Conservation (phyloP, 2,329 filamentous ascomycete genomes). For the Fusarium oxysporum region DNA sequence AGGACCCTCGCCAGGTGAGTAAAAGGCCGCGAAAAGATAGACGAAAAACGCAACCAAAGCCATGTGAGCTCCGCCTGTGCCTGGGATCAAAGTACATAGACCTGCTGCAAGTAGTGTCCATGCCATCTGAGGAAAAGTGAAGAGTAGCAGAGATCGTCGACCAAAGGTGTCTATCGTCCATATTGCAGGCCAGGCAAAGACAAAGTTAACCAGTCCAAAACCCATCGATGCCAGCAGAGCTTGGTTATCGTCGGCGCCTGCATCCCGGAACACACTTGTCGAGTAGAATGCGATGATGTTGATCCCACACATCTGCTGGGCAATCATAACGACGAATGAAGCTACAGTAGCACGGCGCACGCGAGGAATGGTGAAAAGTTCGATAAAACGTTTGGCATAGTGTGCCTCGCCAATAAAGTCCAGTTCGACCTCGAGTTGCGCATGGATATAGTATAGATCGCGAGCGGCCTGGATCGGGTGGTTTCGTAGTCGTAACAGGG, state of each 20-base stretch:
- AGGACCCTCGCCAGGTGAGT: constrained; percentile 69
- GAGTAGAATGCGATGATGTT: constrained; percentile 84
- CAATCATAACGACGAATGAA: constrained; percentile 83
- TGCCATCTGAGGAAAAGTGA: constrained; percentile 58
- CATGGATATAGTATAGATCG: constrained; percentile 73
- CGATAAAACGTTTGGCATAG: constrained; percentile 71
- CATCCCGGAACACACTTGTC: constrained; percentile 69
- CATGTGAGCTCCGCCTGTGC: constrained; percentile 47
- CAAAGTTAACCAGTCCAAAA: constrained; percentile 68
- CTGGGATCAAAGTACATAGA: constrained; percentile 64
- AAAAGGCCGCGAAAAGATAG: constrained; percentile 65
- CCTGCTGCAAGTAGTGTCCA: constrained; percentile 56
- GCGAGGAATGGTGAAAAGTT: constrained; percentile 77
- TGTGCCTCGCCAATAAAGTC: constrained; percentile 62
- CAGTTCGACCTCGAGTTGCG: constrained; percentile 71
- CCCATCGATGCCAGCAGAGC: constrained; percentile 71
- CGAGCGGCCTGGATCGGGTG: constrained; percentile 68
- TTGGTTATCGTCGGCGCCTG: constrained; percentile 65
- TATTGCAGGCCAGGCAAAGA: constrained; percentile 69
- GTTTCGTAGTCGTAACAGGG: constrained; percentile 64
- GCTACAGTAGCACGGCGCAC: constrained; percentile 79
- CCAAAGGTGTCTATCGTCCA: constrained; percentile 71
- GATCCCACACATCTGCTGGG: constrained; percentile 76
- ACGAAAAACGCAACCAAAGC: constrained; percentile 67
- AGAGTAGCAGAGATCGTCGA: constrained; percentile 60